Evolutionary conservation across 345 rosid genomes (phyloP).

Genomic region (Melastoma malabathricum): DNA sequence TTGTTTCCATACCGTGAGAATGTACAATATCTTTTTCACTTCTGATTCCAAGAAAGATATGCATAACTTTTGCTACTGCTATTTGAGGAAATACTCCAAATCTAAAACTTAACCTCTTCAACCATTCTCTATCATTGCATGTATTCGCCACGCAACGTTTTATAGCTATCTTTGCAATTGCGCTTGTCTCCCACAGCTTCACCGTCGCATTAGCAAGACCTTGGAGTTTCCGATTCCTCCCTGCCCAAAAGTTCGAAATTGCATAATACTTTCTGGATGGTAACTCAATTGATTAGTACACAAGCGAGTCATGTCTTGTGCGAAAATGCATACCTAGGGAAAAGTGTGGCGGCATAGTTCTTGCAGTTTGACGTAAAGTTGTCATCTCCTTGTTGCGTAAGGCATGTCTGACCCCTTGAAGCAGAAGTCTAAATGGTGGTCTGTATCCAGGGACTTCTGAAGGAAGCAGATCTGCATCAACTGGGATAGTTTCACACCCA

Average conservation of each 20-base stretch:
- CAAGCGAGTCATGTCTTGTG: background rate
- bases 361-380: slow-evolving; percentile 50
- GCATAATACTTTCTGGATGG: slow-evolving; percentile 6
- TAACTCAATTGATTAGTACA: background rate
- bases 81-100: background rate
- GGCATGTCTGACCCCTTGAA: slow-evolving; percentile 45
- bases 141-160: slow-evolving; percentile 77
- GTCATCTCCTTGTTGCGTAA: slow-evolving; percentile 54
- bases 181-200: slow-evolving; percentile 78
- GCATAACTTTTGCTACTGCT: background rate
- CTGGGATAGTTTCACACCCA: slow-evolving; percentile 82
- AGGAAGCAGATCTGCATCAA: slow-evolving; percentile 88
- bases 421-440: slow-evolving; percentile 67
- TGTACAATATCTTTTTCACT: too few relatives aligned
- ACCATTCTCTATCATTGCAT: slow-evolving; percentile 90
- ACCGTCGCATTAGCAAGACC: slow-evolving; percentile 79
- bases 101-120: slow-evolving; percentile 71
- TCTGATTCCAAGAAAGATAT: background rate
- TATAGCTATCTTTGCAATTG: slow-evolving; percentile 81
- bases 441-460: slow-evolving; percentile 49
- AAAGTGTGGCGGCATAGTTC: slow-evolving; percentile 73
- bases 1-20: too few relatives aligned
- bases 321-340: slow-evolving; percentile 45
- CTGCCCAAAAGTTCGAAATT: slow-evolving; percentile 20
- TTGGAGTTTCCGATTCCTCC: slow-evolving; percentile 74